Evolutionary conservation across 768 basidiomycete species (phyloP), one percentile per base, ranked within the genome.

Genomic region (Boletus sp.): DNA sequence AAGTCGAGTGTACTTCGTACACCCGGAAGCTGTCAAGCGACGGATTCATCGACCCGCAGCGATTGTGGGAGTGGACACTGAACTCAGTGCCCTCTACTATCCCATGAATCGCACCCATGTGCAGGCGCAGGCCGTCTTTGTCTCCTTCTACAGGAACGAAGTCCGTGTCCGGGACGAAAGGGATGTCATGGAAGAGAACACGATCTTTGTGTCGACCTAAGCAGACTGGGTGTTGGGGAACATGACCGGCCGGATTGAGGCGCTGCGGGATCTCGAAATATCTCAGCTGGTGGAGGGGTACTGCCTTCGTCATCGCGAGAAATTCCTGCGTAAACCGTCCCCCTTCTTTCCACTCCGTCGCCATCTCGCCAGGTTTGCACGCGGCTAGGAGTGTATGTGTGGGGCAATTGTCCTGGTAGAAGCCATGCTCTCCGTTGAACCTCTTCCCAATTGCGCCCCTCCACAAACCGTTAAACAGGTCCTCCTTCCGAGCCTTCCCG

Each of bases 21-120:
- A 80, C 83, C 32, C 77, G 70, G n/a, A 79, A 76, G 34, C 63
- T 75, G 25, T 79, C 81, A 13, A 85, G 67, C 19, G 75, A 52
- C 2, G 81, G 79, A 57, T 87, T 88, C 45, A 72, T 68, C 7
- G 85, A 85, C 21, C 79, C 79, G n/a, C 71, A 71, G 56, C 75
- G 75, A 65, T 87, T 86, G 65, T 87, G 84, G 21, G 75, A 70
- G 63, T 87, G 84, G 21, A 88, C 43, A 38, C 77, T 78, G 55
- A 88, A 76, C 57, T 85, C 82, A 9, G 78, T 83, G 44, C 84
- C 86, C 55, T 79, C 77, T n/a, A 78, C 75, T 19, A 88, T 72
- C 2, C 86, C 86, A 55, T 87, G 84, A 5, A 83, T 78, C 1
- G 79, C 75, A 13, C 87, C 87, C 35, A 80, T 77, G 33, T 79